Evolutionary conservation across 768 basidiomycete genomes (phyloP).

Genomic region (Stropharia rugosoannulata): DNA sequence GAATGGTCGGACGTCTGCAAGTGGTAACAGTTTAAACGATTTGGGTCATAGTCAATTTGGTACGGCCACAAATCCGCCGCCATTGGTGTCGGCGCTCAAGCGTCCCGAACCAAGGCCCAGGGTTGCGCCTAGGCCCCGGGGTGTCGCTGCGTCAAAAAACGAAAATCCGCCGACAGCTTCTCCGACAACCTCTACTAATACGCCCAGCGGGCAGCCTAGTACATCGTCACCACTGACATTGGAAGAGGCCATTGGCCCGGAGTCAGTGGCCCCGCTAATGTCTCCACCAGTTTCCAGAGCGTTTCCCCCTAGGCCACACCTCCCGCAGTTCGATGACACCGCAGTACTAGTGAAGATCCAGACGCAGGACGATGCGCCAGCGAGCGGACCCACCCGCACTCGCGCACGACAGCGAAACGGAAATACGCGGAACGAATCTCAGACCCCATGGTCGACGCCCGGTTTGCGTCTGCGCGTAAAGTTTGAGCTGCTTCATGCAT

Average conservation of each 20-base stretch:
- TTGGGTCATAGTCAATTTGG: neutral
- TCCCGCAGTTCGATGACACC: neutral
- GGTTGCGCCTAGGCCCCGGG: slow-evolving; percentile 3
- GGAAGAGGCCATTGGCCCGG: neutral
- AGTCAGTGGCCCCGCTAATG: neutral
- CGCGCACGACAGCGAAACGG: neutral
- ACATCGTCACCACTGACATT: neutral
- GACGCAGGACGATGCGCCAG: neutral
- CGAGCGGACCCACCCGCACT: neutral
- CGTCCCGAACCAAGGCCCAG: slow-evolving; percentile 1
- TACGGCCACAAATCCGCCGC: neutral
- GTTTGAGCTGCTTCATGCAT: slow-evolving; percentile 17
- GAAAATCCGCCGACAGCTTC: neutral
- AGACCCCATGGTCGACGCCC: slow-evolving; percentile 13
- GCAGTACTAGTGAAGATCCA: neutral
- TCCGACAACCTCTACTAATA: neutral
- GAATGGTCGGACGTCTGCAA: neutral
- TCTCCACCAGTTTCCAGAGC: neutral
- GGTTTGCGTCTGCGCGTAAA: slow-evolving; percentile 13
- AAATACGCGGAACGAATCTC: neutral
- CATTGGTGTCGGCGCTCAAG: slow-evolving; percentile 2
- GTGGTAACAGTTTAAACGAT: neutral
- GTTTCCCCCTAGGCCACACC: neutral
- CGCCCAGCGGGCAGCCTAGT: neutral
- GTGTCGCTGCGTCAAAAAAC: neutral